phyloP scores from a whole-genome alignment of 2,329 filamentous ascomycete species.

The Verticillium nonalfalfae region DNA sequence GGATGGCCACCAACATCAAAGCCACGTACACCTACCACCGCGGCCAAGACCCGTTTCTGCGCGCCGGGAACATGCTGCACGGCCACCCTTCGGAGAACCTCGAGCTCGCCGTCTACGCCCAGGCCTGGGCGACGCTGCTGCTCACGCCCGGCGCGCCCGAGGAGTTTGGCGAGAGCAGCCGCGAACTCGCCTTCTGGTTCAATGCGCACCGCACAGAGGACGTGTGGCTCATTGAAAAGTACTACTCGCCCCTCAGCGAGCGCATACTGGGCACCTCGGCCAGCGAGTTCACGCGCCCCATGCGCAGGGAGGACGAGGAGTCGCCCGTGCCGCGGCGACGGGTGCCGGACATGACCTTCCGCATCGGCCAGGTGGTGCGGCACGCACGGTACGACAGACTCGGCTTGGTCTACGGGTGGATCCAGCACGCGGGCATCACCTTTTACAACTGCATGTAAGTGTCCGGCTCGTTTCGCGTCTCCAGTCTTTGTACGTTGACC shows the following conservation, averaged over 20 bases:
- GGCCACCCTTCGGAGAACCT: constrained; percentile 47
- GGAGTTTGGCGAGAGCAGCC: constrained; percentile 9
- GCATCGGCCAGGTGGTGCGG: constrained; percentile 76
- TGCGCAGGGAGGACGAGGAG: constrained; percentile 37
- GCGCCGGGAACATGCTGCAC: constrained; percentile 22
- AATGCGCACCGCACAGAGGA: constrained; percentile 50
- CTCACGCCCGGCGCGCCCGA: constrained; percentile 30
- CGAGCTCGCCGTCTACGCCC: constrained; percentile 60
- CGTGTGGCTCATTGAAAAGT: constrained; percentile 61
- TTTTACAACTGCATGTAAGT: constrained; percentile 88
- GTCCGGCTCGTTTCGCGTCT: no score
- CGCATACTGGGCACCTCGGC: constrained; percentile 13
- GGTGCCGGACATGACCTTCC: constrained; percentile 35
- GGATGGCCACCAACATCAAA: constrained; percentile 76
- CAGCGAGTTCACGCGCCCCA: constrained; percentile 17
- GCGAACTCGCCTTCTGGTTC: constrained; percentile 35
- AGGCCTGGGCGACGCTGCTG: constrained; percentile 64
- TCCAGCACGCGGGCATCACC: constrained; percentile 31
- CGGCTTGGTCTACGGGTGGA: constrained; percentile 87
- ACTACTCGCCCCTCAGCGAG: constrained; percentile 59
- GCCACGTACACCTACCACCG: constrained; percentile 46
- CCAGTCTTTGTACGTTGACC: neutral
- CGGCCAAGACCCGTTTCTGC: neutral
- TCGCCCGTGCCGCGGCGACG: constrained; percentile 27
- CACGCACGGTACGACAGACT: constrained; percentile 76